Percentiles rank a stretch among this genome's conserved stretches.
Conservation (phyloP, 371 early-diverging fungal genomes). For the Mucor irregularis region DNA sequence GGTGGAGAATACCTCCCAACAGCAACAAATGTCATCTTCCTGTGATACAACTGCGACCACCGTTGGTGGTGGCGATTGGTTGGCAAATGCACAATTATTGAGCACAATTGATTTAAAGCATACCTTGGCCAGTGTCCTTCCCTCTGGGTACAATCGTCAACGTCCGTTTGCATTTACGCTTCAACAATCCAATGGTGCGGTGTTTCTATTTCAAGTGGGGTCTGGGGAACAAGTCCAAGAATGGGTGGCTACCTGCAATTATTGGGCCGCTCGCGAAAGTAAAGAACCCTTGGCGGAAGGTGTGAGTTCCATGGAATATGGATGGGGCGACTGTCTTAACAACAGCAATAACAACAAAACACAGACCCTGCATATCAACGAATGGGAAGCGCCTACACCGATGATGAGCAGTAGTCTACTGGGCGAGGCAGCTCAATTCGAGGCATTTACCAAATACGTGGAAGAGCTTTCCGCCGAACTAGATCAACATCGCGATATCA, state of each 20-base stretch:
- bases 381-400: constrained; percentile 44
- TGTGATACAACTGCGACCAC: not conserved
- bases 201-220: constrained; percentile 82
- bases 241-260: constrained; percentile 89
- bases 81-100: constrained; percentile 30
- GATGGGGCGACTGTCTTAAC: constrained; percentile 77
- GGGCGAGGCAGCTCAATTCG: constrained; percentile 38
- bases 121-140: constrained; percentile 77
- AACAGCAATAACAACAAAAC: too few relatives aligned
- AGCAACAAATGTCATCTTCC: constrained; percentile 3
- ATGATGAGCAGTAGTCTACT: constrained; percentile 35
- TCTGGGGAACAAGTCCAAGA: constrained; percentile 68
- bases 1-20: too few relatives aligned
- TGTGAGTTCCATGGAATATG: constrained; percentile 88
- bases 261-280: constrained; percentile 89
- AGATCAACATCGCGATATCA: constrained; percentile 45
- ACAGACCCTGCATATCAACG: too few relatives aligned
- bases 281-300: constrained; percentile 87
- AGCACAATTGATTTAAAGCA: constrained; percentile 76
- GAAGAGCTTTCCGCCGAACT: constrained; percentile 36
- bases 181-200: constrained; percentile 76
- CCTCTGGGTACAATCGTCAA: constrained; percentile 77
- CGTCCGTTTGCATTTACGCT: constrained; percentile 86
- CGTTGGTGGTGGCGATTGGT: constrained; percentile 22
- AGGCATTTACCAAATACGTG: constrained; percentile 29